Percentiles rank a stretch among this genome's conserved stretches.
Evolutionary conservation across 805 yeast species (phyloP).

Genomic region (Wickerhamomyces chaumierensis): DNA sequence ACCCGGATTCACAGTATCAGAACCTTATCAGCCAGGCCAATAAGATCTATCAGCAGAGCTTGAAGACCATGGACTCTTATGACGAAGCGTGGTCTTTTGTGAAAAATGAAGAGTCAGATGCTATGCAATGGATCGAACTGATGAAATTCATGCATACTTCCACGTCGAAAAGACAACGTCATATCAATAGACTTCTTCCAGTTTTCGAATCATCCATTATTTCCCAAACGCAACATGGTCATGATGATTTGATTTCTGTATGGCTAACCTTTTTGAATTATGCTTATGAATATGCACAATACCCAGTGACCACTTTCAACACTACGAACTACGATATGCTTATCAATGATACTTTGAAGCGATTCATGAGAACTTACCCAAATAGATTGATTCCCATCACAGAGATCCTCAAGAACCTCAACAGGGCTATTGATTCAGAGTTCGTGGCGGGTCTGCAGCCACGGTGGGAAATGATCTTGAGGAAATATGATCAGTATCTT

Average conservation of each 20-base stretch:
- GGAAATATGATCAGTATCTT: no score
- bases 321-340: no score
- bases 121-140: constrained; percentile 3
- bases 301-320: no score
- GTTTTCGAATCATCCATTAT: constrained; percentile 10
- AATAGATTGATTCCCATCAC: constrained; percentile 4
- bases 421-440: no score
- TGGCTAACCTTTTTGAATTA: constrained; percentile 4
- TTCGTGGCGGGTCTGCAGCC: no score
- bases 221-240: constrained; percentile 1
- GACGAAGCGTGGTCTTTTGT: constrained; percentile 25
- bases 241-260: constrained; percentile 8
- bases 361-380: constrained; percentile 8
- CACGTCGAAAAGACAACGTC: constrained; percentile 8
- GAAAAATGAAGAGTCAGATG: constrained; percentile 1
- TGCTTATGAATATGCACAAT: neutral
- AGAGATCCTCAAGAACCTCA: constrained; percentile 8
- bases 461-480: no score
- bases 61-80: constrained; percentile 12
- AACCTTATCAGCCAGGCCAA: constrained; percentile 26
- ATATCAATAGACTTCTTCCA: neutral
- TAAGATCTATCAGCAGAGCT: constrained; percentile 21
- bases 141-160: neutral
- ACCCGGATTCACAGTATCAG: no score
- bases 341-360: neutral